phyloP scores from a whole-genome alignment of 805 yeast species.

The Metschnikowia sp. region DNA sequence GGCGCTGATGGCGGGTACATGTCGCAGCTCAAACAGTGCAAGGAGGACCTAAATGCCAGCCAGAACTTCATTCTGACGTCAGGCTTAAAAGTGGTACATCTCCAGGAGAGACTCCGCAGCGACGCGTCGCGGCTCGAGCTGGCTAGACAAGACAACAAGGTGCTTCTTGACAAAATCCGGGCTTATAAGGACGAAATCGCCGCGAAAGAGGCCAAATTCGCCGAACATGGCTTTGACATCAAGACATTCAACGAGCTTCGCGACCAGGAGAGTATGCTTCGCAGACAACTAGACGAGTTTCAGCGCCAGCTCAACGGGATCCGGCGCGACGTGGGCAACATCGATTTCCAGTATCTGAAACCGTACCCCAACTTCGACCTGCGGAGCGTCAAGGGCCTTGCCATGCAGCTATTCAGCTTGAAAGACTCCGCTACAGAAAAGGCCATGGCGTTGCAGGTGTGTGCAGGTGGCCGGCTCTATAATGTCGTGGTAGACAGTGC shows the following conservation, averaged over 20 bases:
- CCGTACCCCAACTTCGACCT: constrained; percentile 63
- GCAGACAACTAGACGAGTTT: constrained; percentile 25
- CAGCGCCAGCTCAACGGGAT: constrained; percentile 49
- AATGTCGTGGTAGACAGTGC: constrained; percentile 91
- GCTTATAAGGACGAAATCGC: constrained; percentile 36
- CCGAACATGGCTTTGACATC: constrained; percentile 57
- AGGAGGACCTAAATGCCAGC: constrained; percentile 50
- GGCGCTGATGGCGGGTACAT: constrained; percentile 71
- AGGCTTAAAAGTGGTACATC: constrained; percentile 54
- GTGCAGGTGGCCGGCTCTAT: constrained; percentile 89
- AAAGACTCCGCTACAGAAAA: constrained; percentile 53
- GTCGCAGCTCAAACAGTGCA: constrained; percentile 64
- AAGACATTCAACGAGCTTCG: constrained; percentile 42
- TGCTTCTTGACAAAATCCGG: constrained; percentile 42
- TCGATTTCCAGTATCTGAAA: constrained; percentile 69
- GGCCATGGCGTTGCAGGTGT: constrained; percentile 83
- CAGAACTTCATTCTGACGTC: constrained; percentile 57
- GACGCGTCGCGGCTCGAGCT: constrained; percentile 47
- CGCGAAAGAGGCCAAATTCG: constrained; percentile 41
- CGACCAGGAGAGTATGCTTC: constrained; percentile 36
- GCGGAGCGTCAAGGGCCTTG: constrained; percentile 75
- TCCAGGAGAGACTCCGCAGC: constrained; percentile 48
- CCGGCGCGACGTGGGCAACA: constrained; percentile 62
- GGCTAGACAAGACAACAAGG: constrained; percentile 50
- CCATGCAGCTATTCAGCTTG: constrained; percentile 76